These are phyloP conservation scores for Clitocybe nebularis DNA, from an alignment of 1,284 basidiomycete species.

Conservation along the genomic window DNA sequence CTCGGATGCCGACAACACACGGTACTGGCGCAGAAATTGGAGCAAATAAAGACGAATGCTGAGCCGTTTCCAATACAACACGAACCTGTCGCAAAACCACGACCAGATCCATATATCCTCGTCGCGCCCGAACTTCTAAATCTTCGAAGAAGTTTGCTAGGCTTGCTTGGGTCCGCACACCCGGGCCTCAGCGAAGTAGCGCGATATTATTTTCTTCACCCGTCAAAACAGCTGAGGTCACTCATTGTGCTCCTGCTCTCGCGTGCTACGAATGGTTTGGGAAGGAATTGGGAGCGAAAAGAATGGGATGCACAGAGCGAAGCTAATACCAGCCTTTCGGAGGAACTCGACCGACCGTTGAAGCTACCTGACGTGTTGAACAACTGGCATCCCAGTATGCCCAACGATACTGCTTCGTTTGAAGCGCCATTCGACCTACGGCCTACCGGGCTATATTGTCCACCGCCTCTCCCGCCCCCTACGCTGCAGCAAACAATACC, in stretches of 20 bases:
- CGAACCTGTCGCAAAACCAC: constrained; percentile 19
- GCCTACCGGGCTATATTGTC: constrained; percentile 20
- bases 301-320: constrained; percentile 48
- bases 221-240: constrained; percentile 89
- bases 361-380: constrained; percentile 74
- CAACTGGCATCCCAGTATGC: constrained; percentile 83
- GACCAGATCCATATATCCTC: constrained; percentile 62
- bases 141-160: constrained; percentile 73
- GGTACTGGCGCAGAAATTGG: constrained; percentile 32
- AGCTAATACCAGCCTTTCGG: constrained; percentile 47
- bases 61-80: constrained; percentile 22
- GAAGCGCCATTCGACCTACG: constrained; percentile 37
- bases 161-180: constrained; percentile 85
- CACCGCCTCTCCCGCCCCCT: constrained; percentile 19
- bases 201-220: constrained; percentile 88
- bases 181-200: constrained; percentile 86
- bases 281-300: constrained; percentile 54
- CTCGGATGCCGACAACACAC: constrained; percentile 26
- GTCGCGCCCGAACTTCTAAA: constrained; percentile 73
- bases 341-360: constrained; percentile 64
- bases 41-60: constrained; percentile 20
- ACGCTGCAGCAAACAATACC: constrained; percentile 23
- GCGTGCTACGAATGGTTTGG: constrained; percentile 89
- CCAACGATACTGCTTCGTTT: constrained; percentile 54
- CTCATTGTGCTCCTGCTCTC: constrained; percentile 89